These are phyloP conservation scores for Penicillium sp. DNA, from an alignment of 2,329 filamentous ascomycete species.

Conservation along the genomic window DNA sequence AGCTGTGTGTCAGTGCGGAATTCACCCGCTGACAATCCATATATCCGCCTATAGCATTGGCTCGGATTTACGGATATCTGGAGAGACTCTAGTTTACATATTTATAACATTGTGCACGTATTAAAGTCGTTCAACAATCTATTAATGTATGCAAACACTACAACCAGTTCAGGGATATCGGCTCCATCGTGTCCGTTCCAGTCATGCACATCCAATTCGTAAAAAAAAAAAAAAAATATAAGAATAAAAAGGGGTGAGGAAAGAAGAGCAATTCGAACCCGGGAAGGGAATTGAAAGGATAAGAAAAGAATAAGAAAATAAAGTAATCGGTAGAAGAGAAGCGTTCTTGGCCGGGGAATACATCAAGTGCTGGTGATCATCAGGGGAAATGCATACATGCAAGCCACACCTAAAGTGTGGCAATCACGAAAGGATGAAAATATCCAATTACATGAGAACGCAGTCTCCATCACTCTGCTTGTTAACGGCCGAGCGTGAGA, in stretches of 20 bases:
- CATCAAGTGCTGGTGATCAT: constrained; percentile 18
- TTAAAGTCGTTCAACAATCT: constrained; percentile 4
- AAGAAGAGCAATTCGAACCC: neutral
- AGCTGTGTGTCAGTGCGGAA: constrained; percentile 28
- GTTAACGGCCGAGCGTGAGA: constrained; percentile 77
- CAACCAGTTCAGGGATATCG: constrained; percentile 7
- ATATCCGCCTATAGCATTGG: neutral
- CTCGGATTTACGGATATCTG: constrained; percentile 10
- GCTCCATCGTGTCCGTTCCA: constrained; percentile 7
- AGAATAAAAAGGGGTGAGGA: neutral
- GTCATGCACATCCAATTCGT: constrained; percentile 12
- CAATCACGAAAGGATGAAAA: neutral
- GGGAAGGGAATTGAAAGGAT: neutral
- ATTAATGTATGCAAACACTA: constrained; percentile 15
- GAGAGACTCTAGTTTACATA: neutral
- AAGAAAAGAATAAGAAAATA: neutral
- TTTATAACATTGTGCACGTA: neutral
- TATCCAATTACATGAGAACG: constrained; percentile 42
- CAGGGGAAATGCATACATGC: constrained; percentile 12
- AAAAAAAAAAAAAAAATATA: constrained; percentile 2
- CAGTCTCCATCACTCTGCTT: constrained; percentile 90
- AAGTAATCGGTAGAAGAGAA: constrained; percentile 6
- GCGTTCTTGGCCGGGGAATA: constrained; percentile 1
- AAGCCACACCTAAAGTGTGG: neutral
- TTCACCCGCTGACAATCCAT: constrained; percentile 12